A percentile compares a stretch with the other conserved stretches of the same genome.
These are phyloP conservation scores for Salix arbutifolia DNA, from an alignment of 345 rosid genomes.

Conservation along the genomic window DNA sequence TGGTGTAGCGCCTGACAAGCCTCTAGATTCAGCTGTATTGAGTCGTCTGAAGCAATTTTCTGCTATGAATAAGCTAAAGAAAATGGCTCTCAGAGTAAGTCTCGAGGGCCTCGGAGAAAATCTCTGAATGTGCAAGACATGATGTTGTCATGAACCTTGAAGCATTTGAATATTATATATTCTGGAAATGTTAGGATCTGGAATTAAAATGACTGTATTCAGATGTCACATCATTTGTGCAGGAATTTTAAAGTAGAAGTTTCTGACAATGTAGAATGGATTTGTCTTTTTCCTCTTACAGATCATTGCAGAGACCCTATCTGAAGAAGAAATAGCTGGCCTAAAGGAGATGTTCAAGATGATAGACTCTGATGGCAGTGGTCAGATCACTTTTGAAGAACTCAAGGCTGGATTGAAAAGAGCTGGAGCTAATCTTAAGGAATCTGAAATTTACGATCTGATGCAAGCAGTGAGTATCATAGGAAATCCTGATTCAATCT, in stretches of 20 bases:
- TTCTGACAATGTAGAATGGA: background rate
- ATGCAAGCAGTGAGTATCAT: slow-evolving; percentile 77
- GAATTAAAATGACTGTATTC: background rate
- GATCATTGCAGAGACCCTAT: slow-evolving; percentile 82
- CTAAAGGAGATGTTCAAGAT: slow-evolving; percentile 86
- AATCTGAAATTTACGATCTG: slow-evolving; percentile 80
- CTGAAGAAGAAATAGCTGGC: slow-evolving; percentile 93
- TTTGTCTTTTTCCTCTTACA: slow-evolving; percentile 17
- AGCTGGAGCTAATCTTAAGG: slow-evolving; percentile 85
- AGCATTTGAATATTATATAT: background rate
- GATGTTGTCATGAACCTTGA: background rate
- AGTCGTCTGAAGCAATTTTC: slow-evolving; percentile 33
- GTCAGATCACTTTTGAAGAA: slow-evolving; percentile 83
- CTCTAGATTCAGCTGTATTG: slow-evolving; percentile 30
- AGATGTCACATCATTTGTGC: background rate
- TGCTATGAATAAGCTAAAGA: slow-evolving; percentile 34
- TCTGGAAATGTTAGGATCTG: background rate
- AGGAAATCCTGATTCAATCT: background rate
- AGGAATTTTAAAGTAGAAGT: background rate
- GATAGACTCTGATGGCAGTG: slow-evolving; percentile 79
- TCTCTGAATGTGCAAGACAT: background rate
- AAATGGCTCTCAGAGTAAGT: slow-evolving; percentile 32
- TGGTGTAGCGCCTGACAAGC: slow-evolving; percentile 33
- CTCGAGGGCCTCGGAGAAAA: background rate
- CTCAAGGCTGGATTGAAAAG: slow-evolving; percentile 76